Evolutionary conservation across 345 rosid species (phyloP).

Genomic region (Euphorbia tirucalli): DNA sequence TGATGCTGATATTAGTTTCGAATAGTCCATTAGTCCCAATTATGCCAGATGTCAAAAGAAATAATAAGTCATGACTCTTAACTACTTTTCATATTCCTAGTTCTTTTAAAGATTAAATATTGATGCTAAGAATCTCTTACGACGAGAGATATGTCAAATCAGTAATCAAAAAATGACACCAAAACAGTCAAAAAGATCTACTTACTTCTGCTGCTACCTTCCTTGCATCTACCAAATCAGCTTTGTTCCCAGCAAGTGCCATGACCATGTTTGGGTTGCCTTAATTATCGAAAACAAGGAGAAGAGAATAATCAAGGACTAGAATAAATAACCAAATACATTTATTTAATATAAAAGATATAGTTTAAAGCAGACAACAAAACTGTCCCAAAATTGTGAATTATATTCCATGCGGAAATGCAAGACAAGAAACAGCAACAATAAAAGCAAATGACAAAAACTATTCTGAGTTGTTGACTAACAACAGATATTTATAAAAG

Average conservation of each 20-base stretch:
- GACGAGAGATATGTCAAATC: neutral
- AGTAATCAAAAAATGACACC: neutral
- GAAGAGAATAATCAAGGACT: slow-evolving; percentile 5
- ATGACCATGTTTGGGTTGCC: slow-evolving; percentile 91
- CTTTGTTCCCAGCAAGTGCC: slow-evolving; percentile 94
- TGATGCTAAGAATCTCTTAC: neutral
- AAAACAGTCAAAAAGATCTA: slow-evolving; percentile 16
- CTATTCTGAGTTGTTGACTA: neutral
- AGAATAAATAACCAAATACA: neutral
- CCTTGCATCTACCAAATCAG: slow-evolving; percentile 78
- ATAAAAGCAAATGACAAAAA: slow-evolving; percentile 10
- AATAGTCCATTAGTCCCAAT: neutral
- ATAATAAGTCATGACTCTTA: neutral
- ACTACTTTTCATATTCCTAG: neutral
- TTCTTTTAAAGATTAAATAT: neutral
- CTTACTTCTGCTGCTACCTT: slow-evolving; percentile 78
- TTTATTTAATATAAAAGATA: neutral
- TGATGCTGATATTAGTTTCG: neutral
- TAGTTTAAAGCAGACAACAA: neutral
- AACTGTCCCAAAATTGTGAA: neutral
- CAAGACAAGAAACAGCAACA: neutral
- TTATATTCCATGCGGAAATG: neutral
- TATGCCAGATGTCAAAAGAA: neutral
- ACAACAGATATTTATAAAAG: neutral
- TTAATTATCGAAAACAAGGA: slow-evolving; percentile 22